Base-by-base conservation (phyloP, 2,329 filamentous ascomycete genomes). In the Fonsecaea pedrosoi region DNA sequence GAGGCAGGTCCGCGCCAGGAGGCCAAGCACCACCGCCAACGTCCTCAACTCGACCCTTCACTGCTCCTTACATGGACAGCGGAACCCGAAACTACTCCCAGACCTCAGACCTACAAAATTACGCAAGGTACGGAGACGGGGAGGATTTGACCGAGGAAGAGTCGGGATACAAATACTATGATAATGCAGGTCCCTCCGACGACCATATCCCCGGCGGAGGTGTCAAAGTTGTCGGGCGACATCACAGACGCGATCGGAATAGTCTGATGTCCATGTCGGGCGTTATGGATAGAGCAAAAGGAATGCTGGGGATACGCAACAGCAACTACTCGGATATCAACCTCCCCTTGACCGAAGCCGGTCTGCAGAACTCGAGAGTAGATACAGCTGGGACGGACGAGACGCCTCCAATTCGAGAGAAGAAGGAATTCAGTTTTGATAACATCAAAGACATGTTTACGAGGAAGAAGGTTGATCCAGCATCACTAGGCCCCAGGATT, bases 381-480 rank as follows among this genome's bases (percentile, higher is more conserved):
- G 81, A 81, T 71, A 82, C 81, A 67, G 77, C 79, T 71, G 73
- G 76, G 70, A 73, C 76, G 58, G 74, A 79, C 75, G 76, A 78
- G 76, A 78, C 78, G 75, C 77, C 77, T 56, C 78, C 75, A n/a
- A 76, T 78, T 60, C 83, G 83, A 71, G 68, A 81, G 74, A 77
- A 77, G 74, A 90, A 85, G 78, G 88, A 83, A 73, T 89, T 91
- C 73, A 88, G 88, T 72, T 82, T 89, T 74, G 86, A 87, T 73
- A 92, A 88, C 76, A 96, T 98, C 87, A 97, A 92, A 81, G 97
- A 97, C 78, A 92, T 94, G 57, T 93, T 98, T 78, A 92, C 92
- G 21, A 84, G 91, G 75, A 85, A 89, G 72, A 95, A 95, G 78
- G 87, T 89, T 53, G 95, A 99, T 78, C 94, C 94, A 7, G 92